phyloP scores from a whole-genome alignment of 192 early-diverging fungal species.

The Rhizophagus clarus region DNA sequence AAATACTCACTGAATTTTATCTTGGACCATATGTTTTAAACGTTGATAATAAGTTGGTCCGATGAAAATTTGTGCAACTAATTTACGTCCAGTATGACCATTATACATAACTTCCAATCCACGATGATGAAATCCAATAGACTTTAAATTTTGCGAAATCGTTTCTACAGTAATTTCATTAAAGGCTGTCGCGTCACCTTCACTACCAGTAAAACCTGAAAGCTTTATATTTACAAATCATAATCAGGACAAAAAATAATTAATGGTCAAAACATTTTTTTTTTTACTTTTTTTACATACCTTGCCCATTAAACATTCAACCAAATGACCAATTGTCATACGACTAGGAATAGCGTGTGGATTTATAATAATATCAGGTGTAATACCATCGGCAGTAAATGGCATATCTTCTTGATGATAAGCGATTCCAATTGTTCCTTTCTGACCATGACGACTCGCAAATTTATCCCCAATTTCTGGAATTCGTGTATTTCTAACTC shows the following conservation, averaged over 20 bases:
- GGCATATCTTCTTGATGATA: conserved; percentile 99
- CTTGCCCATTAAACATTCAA: conserved; percentile 96
- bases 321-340: conserved; percentile 99
- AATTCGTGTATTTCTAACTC: conserved; percentile 93
- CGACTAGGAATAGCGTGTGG: conserved; percentile 99
- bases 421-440: conserved; percentile 96
- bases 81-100: conserved; percentile 95
- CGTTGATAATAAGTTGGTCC: conserved; percentile 99
- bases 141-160: conserved; percentile 75
- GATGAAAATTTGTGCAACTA: conserved; percentile 91
- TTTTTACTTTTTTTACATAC: conserved; percentile 3
- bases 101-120: conserved; percentile 99
- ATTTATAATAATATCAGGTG: conserved; percentile 96
- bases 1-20: conserved; percentile 86
- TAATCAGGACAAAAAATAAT: background rate
- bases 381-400: conserved; percentile 90
- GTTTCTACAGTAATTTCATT: conserved; percentile 97
- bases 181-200: conserved; percentile 99
- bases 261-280: background rate
- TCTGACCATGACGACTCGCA: conserved; percentile 98
- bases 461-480: conserved; percentile 99
- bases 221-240: conserved; percentile 41
- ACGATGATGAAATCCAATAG: conserved; percentile 87
- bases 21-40: conserved; percentile 99
- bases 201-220: conserved; percentile 84